Evolutionary conservation across 306 rosid genomes (phyloP).

Genomic region (Castanea sativa): DNA sequence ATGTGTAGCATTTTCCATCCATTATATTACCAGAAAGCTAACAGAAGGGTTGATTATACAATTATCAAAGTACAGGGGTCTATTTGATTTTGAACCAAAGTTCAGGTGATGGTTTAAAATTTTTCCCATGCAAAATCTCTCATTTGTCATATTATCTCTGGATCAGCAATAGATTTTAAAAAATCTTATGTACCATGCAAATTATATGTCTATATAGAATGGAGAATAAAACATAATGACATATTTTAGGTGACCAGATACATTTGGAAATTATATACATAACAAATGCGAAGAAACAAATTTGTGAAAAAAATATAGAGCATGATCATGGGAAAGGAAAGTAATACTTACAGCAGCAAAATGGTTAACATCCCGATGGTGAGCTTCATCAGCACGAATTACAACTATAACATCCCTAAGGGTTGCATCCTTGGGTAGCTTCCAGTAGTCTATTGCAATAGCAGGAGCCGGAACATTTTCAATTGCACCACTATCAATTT

Average conservation of each 20-base stretch:
- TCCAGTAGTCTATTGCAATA: slow-evolving; percentile 82
- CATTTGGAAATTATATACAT: neutral
- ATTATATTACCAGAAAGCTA: too few relatives aligned
- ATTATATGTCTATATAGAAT: neutral
- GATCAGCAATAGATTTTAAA: neutral
- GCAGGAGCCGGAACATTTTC: slow-evolving; percentile 76
- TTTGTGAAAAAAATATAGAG: neutral
- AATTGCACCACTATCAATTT: slow-evolving; percentile 53
- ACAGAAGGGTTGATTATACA: too few relatives aligned
- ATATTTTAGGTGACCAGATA: neutral
- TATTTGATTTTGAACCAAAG: too few relatives aligned
- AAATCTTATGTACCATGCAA: neutral
- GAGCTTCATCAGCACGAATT: slow-evolving; percentile 88
- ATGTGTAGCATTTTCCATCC: too few relatives aligned
- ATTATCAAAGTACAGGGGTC: too few relatives aligned
- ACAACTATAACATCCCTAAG: slow-evolving; percentile 64
- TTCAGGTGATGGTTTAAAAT: too few relatives aligned
- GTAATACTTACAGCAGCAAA: slow-evolving; percentile 63
- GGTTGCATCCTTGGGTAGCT: slow-evolving; percentile 64
- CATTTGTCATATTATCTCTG: neutral
- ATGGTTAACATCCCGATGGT: slow-evolving; percentile 77
- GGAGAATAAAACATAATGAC: slow-evolving; percentile 9
- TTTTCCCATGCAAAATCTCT: neutral
- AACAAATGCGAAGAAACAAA: neutral
- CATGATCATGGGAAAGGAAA: slow-evolving; percentile 1